Base-by-base conservation (phyloP, 495 filamentous ascomycete species). In the Jackrogersella minutella region DNA sequence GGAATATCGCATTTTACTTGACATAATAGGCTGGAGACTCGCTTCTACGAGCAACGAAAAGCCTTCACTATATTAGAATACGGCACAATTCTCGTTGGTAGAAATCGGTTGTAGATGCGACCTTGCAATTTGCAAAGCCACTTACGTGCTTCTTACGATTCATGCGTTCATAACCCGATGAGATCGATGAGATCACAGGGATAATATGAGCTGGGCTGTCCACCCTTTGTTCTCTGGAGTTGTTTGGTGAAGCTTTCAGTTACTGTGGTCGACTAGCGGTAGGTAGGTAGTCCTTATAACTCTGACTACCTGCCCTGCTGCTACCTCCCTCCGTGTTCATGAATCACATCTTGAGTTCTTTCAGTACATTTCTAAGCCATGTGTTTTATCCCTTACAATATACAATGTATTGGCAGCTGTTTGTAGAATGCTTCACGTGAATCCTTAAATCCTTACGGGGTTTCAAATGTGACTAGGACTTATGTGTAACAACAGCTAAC, bases 131-230 rank as follows among this genome's bases (percentile, higher is more conserved):
- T 60, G 52, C 26, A 34, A 55, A 16, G 11, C 24, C 19, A 41
- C 36, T 33, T 58, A 37, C 40, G 53, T 68, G 54, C 47, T 54
- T 47, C 13, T 19, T 30, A 54, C 59, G 65, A 68, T 55, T 68
- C 58, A 63, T 68, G 65, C 34, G 30, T 14, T 6, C n/a, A 11
- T 47, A 13, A 17, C 30, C 55, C 50, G 33, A 51, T 28, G 39
- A 34, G 28, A 33, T 46, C 16, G 14, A 54, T 62, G n/a, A 53
- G 39, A 58, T 58, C 37, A 39, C 40, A 51, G 21, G 13, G 44
- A 49, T 22, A 21, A 57, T 24, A 0, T 24, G 17, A 26, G 31
- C 17, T 65, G 21, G 28, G 41, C 24, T 3, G 17, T 11, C 40
- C 36, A 21, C 5, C 11, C 21, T 9, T 36, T 3, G 11, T 33